Conservation (phyloP, 495 filamentous ascomycete species). For the Hypoxylon rickii region DNA sequence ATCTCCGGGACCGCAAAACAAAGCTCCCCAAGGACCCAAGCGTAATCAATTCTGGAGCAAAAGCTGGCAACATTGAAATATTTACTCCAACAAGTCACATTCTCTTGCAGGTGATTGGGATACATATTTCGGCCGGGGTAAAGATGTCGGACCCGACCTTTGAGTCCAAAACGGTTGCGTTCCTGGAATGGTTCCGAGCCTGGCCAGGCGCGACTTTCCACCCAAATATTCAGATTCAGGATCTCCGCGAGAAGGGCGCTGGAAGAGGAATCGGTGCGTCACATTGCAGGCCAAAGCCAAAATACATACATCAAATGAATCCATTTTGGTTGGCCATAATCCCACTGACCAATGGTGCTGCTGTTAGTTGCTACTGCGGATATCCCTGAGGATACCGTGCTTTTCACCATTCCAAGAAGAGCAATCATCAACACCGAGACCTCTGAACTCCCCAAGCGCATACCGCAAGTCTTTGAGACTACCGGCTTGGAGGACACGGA, state of each 20-base stretch:
- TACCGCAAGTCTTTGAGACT: slow-evolving; percentile 47
- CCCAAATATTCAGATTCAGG: slow-evolving; percentile 46
- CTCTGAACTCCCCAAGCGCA: slow-evolving; percentile 41
- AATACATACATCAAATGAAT: background rate
- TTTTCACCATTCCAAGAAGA: slow-evolving; percentile 53
- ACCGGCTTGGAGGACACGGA: slow-evolving; percentile 31
- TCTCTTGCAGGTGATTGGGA: too few species aligned
- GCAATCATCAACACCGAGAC: slow-evolving; percentile 50
- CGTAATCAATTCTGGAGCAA: slow-evolving; percentile 10
- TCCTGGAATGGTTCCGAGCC: slow-evolving; percentile 50
- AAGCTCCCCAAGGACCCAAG: too few species aligned
- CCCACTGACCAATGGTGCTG: slow-evolving; percentile 11
- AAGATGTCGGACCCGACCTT: slow-evolving; percentile 40
- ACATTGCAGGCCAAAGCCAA: too few species aligned
- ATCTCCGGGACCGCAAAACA: slow-evolving; percentile 13
- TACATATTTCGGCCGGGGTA: background rate
- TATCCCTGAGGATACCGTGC: slow-evolving; percentile 48
- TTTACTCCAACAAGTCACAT: too few species aligned
- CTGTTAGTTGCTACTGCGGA: slow-evolving; percentile 50
- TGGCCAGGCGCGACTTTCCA: slow-evolving; percentile 54
- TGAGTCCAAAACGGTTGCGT: slow-evolving; percentile 39
- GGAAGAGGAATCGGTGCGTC: slow-evolving; percentile 52
- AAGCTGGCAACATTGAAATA: too few species aligned
- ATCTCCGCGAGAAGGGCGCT: slow-evolving; percentile 44
- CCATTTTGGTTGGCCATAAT: background rate